These are phyloP conservation scores for Paramecium octaurelia DNA, from an alignment of 73 alveolate species.

Conservation along the genomic window DNA sequence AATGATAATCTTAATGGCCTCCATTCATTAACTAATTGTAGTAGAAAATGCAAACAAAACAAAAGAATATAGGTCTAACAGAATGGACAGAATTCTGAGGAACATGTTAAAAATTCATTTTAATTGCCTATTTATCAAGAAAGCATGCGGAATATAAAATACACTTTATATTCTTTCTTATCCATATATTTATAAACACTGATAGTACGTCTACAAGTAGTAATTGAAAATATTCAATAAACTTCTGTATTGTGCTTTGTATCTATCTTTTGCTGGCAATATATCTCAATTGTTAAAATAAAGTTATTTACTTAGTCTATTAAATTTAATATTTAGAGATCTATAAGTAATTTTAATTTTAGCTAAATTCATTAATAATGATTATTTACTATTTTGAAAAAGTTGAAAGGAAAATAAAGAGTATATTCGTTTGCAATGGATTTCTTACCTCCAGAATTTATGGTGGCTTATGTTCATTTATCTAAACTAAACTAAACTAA, in stretches of 20 bases:
- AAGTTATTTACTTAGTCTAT: constrained; percentile 27
- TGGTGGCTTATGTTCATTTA: constrained; percentile 43
- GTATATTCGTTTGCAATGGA: not conserved
- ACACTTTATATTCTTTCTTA: constrained; percentile 34
- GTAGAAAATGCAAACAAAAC: constrained; percentile 47
- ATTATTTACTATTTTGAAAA: not conserved
- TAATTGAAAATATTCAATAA: not conserved
- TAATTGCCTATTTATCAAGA: constrained; percentile 42
- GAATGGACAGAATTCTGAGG: constrained; percentile 36
- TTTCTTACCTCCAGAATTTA: not conserved
- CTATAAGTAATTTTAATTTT: too few species aligned
- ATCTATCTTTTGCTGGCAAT: constrained; percentile 16
- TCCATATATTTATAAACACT: constrained; percentile 24
- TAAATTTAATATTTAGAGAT: too few species aligned
- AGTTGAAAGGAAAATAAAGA: not conserved
- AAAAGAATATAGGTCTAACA: constrained; percentile 18
- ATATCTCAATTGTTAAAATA: constrained; percentile 33
- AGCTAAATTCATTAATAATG: not conserved
- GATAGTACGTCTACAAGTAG: constrained; percentile 1
- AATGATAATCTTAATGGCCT: not conserved
- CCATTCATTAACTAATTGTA: not conserved
- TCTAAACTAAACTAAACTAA: constrained; percentile 25
- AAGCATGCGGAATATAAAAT: constrained; percentile 29
- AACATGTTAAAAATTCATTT: constrained; percentile 35
- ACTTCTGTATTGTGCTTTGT: constrained; percentile 31